Evolutionary conservation across 1,284 basidiomycete genomes (phyloP).

Genomic region (Apiotrichum sp.): DNA sequence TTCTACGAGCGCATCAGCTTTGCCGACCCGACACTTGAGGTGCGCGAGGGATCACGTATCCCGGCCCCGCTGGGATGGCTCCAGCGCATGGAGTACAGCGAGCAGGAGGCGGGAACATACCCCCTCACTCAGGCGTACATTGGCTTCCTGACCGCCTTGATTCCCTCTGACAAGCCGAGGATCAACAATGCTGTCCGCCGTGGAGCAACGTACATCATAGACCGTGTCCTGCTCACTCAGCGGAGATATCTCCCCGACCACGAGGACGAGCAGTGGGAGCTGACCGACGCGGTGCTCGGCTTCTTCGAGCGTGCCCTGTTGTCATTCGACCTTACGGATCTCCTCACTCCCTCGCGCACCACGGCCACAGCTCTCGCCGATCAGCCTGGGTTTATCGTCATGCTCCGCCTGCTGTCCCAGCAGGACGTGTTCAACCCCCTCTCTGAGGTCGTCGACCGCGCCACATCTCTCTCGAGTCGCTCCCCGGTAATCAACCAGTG

Average conservation of each 20-base stretch:
- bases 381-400: conserved; percentile 84
- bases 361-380: conserved; percentile 42
- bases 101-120: conserved; percentile 69
- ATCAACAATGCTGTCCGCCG: conserved; percentile 54
- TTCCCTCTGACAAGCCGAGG: conserved; percentile 49
- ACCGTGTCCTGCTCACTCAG: conserved; percentile 66
- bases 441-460: conserved; percentile 47
- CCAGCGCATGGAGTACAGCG: conserved; percentile 62
- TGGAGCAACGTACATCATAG: conserved; percentile 69
- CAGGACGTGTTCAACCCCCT: conserved; percentile 54
- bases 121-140: conserved; percentile 85
- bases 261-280: conserved; percentile 81
- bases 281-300: conserved; percentile 74
- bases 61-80: conserved; percentile 39
- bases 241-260: conserved; percentile 60
- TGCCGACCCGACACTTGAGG: conserved; percentile 35
- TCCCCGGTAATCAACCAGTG: conserved; percentile 49
- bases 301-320: conserved; percentile 80
- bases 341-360: conserved; percentile 29
- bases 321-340: conserved; percentile 63
- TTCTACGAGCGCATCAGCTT: conserved; percentile 67
- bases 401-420: conserved; percentile 70
- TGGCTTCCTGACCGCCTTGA: conserved; percentile 69
- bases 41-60: conserved; percentile 24
- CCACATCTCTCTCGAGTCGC: conserved; percentile 49